phyloP scores from a whole-genome alignment of 352 stramenopile species.

The Phytophthora tubulina region DNA sequence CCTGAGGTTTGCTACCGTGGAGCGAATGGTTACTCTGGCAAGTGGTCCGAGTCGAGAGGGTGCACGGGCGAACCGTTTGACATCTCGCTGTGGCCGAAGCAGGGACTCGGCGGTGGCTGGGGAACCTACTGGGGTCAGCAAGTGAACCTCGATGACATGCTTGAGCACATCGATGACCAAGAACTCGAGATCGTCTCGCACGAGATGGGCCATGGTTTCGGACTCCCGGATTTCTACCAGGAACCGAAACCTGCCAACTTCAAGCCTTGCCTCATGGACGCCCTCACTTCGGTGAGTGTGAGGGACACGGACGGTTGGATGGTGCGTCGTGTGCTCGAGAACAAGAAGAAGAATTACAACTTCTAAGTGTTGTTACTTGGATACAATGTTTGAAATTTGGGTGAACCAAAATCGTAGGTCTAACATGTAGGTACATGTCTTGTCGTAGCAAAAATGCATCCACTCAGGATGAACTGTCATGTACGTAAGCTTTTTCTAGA shows the following conservation, averaged over 20 bases:
- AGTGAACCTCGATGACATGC: conserved; percentile 29
- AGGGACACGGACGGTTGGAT: conserved; percentile 38
- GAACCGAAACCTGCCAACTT: conserved; percentile 24
- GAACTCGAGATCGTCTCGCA: conserved; percentile 39
- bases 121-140: conserved; percentile 18
- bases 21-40: neutral
- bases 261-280: conserved; percentile 26
- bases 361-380: conserved; percentile 12
- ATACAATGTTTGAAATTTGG: no score
- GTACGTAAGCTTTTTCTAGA: no score
- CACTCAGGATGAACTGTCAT: no score
- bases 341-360: conserved; percentile 32
- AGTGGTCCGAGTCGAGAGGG: conserved; percentile 31
- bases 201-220: conserved; percentile 47
- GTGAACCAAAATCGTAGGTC: no score
- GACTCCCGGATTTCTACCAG: conserved; percentile 30
- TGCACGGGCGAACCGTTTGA: conserved; percentile 48
- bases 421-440: no score
- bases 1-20: conserved; percentile 43
- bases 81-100: conserved; percentile 46
- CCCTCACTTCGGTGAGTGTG: conserved; percentile 16
- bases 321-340: conserved; percentile 41
- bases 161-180: conserved; percentile 30
- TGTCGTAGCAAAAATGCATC: no score
- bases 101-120: conserved; percentile 33